Evolutionary conservation across 2,329 filamentous ascomycete genomes (phyloP).

Genomic region (Colletotrichum sp.): DNA sequence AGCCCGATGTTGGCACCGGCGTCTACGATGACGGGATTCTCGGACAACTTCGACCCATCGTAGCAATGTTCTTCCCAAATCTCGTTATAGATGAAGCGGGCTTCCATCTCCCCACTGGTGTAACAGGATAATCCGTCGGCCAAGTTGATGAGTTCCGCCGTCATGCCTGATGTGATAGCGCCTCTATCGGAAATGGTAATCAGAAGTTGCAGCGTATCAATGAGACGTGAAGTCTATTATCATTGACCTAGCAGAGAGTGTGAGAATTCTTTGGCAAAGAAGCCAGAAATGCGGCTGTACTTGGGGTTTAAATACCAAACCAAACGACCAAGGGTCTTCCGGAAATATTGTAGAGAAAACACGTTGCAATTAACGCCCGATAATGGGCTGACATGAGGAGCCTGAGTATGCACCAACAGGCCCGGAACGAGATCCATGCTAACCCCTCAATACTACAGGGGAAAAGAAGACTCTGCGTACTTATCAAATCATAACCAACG

Average conservation of each 20-base stretch:
- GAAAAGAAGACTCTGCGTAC: background rate
- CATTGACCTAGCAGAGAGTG: background rate
- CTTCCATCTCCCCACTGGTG: slow-evolving; percentile 17
- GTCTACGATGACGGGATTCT: slow-evolving; percentile 25
- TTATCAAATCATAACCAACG: background rate
- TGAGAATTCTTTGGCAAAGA: background rate
- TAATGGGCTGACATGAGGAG: background rate
- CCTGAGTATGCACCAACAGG: background rate
- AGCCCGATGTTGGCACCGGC: slow-evolving; percentile 32
- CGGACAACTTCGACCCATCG: slow-evolving; percentile 16
- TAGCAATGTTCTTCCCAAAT: slow-evolving; percentile 28
- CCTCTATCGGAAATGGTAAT: background rate
- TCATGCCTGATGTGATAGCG: background rate
- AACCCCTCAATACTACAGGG: background rate
- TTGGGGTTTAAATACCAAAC: background rate
- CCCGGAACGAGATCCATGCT: background rate
- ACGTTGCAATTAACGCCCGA: background rate
- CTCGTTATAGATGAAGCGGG: slow-evolving; percentile 26
- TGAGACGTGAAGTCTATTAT: background rate
- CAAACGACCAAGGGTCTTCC: background rate
- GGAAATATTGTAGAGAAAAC: background rate
- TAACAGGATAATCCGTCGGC: slow-evolving; percentile 20
- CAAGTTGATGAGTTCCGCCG: background rate
- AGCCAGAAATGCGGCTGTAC: background rate
- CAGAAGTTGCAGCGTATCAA: background rate